Conservation (phyloP, 805 yeast species). For the Metschnikowia continentalis region DNA sequence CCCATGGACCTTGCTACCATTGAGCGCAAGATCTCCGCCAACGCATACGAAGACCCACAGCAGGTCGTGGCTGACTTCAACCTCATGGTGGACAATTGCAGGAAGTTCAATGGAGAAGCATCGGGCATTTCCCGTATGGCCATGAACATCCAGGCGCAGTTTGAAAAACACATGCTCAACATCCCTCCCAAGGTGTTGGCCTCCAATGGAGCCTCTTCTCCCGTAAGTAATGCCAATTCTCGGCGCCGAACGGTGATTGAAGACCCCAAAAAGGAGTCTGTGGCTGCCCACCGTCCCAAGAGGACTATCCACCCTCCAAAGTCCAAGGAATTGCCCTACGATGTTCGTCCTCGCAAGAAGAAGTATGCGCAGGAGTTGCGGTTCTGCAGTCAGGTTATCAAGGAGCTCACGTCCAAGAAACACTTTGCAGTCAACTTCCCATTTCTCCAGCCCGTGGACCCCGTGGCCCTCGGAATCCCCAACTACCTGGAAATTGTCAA, state of each 20-base stretch:
- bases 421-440: constrained; percentile 85
- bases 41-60: constrained; percentile 68
- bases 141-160: constrained; percentile 81
- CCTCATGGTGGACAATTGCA: constrained; percentile 79
- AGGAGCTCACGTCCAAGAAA: constrained; percentile 79
- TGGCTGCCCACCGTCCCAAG: constrained; percentile 83
- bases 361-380: constrained; percentile 85
- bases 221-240: constrained; percentile 14
- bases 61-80: constrained; percentile 75
- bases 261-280: constrained; percentile 59
- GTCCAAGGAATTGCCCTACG: constrained; percentile 89
- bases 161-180: constrained; percentile 87
- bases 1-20: constrained; percentile 96
- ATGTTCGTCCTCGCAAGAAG: constrained; percentile 85
- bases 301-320: constrained; percentile 96
- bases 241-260: constrained; percentile 22
- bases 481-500: constrained; percentile 81
- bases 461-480: constrained; percentile 90
- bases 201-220: constrained; percentile 9
- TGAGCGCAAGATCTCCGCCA: constrained; percentile 67
- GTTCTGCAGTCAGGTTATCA: constrained; percentile 76
- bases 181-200: constrained; percentile 64
- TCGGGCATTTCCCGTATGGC: constrained; percentile 90
- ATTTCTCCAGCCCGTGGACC: constrained; percentile 90
- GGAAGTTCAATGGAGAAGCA: constrained; percentile 77